Evolutionary conservation across 1,284 basidiomycete genomes (phyloP), one percentile per base, ranked within the genome.

Genomic region (Leccinum fuscescens): DNA sequence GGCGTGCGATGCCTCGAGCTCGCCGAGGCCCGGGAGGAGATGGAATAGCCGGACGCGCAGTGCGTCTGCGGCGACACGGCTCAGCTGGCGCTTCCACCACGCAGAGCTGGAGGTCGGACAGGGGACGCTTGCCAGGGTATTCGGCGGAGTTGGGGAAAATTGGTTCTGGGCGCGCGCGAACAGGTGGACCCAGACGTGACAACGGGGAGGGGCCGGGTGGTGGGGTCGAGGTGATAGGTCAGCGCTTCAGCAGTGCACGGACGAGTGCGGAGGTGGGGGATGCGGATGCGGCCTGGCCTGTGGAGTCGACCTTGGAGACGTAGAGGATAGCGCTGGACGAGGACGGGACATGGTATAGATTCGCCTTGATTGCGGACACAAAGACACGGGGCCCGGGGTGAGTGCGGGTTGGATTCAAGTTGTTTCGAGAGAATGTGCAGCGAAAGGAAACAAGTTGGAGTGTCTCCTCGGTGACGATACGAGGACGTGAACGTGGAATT

Each of bases 231-330:
- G 73, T 92, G 92, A 76, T 83, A 92, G 3, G 70, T 31, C 31
- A 31, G 29, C 29, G 29, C 29, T 31, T 63, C 8, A 97, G 68
- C 61, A 96, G 82, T 0, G 89, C 79, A 24, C 80, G 78, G 37
- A 93, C 86, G 57, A 98, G 84, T 3, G 81, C 73, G 1, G 83
- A 76, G 0, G 93, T 93, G 1, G 91, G 85, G 52, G 88, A 81
- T 3, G 84, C 85, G 6, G 72, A 60, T 29, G 69, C 67, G 0
- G 80, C 85, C 65, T 92, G 93, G 0, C 96, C 96, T 0, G 94
- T 94, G 12, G 94, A 89, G 73, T 98, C 97, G 58, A 98, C 87
- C 76, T 99, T 99, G 55, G 93, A 92, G 52, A 98, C 82, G 75
- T 98, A 98, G 22, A 99, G 77, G 37, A 99, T 82, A 1, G 86